Percentiles rank a stretch among this genome's conserved stretches.
These are phyloP conservation scores for Penicillium waksmanii DNA, from an alignment of 495 filamentous ascomycete genomes.

Conservation along the genomic window DNA sequence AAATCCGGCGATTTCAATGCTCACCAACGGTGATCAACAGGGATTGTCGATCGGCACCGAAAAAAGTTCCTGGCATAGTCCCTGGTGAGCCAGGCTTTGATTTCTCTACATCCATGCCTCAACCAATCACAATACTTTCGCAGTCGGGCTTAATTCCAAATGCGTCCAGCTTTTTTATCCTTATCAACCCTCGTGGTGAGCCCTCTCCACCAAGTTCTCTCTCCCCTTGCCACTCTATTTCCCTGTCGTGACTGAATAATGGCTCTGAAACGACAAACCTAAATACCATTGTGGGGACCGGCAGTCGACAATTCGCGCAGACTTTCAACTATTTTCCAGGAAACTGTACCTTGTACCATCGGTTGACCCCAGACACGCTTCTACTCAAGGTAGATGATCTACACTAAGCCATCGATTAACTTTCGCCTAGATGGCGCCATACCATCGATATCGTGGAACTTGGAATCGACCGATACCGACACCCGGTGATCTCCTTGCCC, in stretches of 20 bases:
- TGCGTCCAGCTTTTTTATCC: slow-evolving; percentile 1
- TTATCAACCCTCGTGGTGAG: slow-evolving; percentile 5
- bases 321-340: background rate
- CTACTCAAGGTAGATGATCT: slow-evolving; percentile 10
- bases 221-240: background rate
- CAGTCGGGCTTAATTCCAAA: slow-evolving; percentile 12
- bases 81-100: background rate
- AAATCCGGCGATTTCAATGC: slow-evolving; percentile 18
- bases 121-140: background rate
- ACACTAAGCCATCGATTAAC: slow-evolving; percentile 3
- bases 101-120: background rate
- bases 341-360: background rate
- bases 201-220: background rate
- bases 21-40: slow-evolving; percentile 17
- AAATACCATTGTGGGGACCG: slow-evolving; percentile 7
- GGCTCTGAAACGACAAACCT: slow-evolving; percentile 8
- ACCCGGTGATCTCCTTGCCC: background rate
- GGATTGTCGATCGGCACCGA: slow-evolving; percentile 22
- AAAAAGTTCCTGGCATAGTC: background rate
- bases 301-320: slow-evolving; percentile 8
- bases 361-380: background rate
- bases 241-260: background rate
- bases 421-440: background rate
- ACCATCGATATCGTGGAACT: background rate
- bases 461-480: slow-evolving; percentile 1